Base-by-base conservation (phyloP, 768 basidiomycete species). In the Trametes villosa region DNA sequence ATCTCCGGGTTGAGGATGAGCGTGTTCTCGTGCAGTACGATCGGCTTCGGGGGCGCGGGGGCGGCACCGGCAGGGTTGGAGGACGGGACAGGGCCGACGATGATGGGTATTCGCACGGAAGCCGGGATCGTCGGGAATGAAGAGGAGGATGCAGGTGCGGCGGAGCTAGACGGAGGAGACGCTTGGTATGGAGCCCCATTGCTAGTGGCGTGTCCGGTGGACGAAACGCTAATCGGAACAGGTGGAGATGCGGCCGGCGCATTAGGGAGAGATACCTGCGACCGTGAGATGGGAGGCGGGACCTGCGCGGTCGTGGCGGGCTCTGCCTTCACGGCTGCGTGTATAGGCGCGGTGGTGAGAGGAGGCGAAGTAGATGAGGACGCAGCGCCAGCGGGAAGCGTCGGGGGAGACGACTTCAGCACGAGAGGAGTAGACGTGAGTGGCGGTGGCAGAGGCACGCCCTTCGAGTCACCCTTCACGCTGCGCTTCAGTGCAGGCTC, bases 1-100 rank as follows among this genome's bases (percentile, higher is more conserved):
- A 96, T 88, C 22, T 82, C 81, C 2, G 95, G 95, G 67, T 92
- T 91, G 36, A 97, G 84, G 57, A 94, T 85, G 22, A 97, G 82
- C 30, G 84, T 88, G 53, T 92, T 88, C 65, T 94, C 88, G 63
- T 96, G 92, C 13, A 96, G 76, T 24, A 92, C 85, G 78, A 97
- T 93, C 31, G 86, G 86, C 29, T 79, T 81, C 3, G 74, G 70
- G 1, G 75, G 72, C 13, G 68, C 47, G 24, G 71, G 48, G n/a
- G 74, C 58, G 17, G 68, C 59, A 4, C 74, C 59, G 68, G 82
- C 62, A 70, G 75, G 34, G 74, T 82, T 36, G 71, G 79, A 75
- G 15, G 87, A 80, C 27, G 84, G 93, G 68, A 89, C 83, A 40
- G 89, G 86, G 8, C 86, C 88, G 42, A 95, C 78, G 36, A 91